These are phyloP conservation scores for Triticum monococcum DNA, from an alignment of 176 grass and related monocot genomes.

Conservation along the genomic window DNA sequence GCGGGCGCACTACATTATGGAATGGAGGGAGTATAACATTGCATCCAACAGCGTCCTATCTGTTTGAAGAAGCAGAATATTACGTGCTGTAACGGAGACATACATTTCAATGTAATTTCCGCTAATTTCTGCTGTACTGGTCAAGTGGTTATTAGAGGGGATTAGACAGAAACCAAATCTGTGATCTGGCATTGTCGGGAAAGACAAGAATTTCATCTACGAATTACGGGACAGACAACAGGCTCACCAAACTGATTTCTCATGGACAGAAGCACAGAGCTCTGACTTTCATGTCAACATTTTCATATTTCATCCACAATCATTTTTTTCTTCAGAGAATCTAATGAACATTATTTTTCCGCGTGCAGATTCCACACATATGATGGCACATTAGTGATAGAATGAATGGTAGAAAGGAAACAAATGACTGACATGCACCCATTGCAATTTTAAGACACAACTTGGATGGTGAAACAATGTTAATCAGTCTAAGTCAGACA, in stretches of 20 bases:
- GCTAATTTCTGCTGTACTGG: not conserved
- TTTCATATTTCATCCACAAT: constrained; percentile 8
- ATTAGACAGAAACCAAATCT: constrained; percentile 11
- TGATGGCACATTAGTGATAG: not conserved
- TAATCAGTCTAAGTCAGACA: not conserved
- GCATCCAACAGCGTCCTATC: not conserved
- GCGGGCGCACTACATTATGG: too few relatives aligned
- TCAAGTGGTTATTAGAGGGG: not conserved
- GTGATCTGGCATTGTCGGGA: not conserved
- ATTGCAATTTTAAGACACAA: constrained; percentile 24
- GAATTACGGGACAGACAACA: not conserved
- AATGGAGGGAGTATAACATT: not conserved
- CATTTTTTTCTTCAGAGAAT: not conserved
- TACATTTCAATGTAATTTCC: constrained; percentile 4
- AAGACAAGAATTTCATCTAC: not conserved
- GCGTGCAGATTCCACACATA: not conserved
- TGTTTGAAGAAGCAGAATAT: not conserved
- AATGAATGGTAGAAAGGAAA: too few relatives aligned
- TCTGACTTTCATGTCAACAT: not conserved
- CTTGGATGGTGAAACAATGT: not conserved
- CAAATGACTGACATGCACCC: not conserved
- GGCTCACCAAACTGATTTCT: not conserved
- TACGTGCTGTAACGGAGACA: not conserved
- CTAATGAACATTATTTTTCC: not conserved
- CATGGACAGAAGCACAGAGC: not conserved